These are phyloP conservation scores for Acanthamoeba royreba DNA, from an alignment of 208 protist genomes.

Conservation along the genomic window DNA sequence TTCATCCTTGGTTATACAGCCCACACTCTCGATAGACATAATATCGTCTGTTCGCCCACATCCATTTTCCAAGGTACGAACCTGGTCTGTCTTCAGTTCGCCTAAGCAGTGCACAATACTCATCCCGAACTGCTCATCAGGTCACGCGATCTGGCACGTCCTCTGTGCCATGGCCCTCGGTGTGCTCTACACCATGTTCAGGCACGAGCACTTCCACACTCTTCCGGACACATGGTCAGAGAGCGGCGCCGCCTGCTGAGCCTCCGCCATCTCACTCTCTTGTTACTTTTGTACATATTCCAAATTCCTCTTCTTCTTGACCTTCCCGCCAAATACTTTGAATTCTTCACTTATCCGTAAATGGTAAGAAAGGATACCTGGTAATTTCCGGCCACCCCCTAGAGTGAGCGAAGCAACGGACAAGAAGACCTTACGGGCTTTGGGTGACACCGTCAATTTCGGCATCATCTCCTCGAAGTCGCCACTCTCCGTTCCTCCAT, in stretches of 20 bases:
- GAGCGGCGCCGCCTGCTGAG: not conserved
- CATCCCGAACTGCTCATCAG: not conserved
- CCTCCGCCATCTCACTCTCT: not conserved
- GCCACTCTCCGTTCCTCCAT: too few relatives aligned
- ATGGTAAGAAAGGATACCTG: too few relatives aligned
- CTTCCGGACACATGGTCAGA: not conserved
- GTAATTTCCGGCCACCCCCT: too few relatives aligned
- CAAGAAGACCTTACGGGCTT: too few relatives aligned
- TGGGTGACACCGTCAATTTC: too few relatives aligned
- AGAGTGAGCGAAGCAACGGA: too few relatives aligned
- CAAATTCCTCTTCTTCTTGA: not conserved
- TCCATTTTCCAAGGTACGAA: not conserved
- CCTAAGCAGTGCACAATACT: not conserved
- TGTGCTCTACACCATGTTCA: slow-evolving; percentile 22
- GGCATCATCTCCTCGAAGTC: too few relatives aligned
- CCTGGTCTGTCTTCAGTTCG: not conserved
- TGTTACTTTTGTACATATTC: not conserved
- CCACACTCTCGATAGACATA: not conserved
- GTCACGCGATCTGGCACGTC: slow-evolving; percentile 3
- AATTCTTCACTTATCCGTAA: too few relatives aligned
- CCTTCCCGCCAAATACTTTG: too few relatives aligned
- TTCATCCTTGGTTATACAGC: not conserved
- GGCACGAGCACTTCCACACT: slow-evolving; percentile 11
- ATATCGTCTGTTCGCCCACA: not conserved
- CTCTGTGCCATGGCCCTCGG: not conserved